Evolutionary conservation across 306 rosid genomes (phyloP), one percentile per base, ranked within the genome.

Genomic region (Gillenia trifoliata): DNA sequence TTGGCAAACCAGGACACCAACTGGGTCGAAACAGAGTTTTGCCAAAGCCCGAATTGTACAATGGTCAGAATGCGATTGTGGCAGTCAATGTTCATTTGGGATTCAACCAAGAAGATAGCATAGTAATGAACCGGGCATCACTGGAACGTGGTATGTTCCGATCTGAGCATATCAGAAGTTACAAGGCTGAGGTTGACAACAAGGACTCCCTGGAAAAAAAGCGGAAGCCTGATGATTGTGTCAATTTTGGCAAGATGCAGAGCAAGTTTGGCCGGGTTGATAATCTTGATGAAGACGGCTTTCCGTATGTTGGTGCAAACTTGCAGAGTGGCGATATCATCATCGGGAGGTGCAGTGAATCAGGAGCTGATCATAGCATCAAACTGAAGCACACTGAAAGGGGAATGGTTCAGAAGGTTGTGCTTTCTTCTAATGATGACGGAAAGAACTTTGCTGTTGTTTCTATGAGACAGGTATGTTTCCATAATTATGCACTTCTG

Each of bases 131-230:
- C 66, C 88, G 85, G 23, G 92, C 99, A 52, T 95, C 99, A 41
- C 55, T 95, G 87, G 97, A 95, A 90, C 98, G 99, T 36, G 99
- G 99, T 64, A 87, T 95, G 98, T 95, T 95, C 70, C 85, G 96
- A 69, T 85, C 99, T 60, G 99, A 95, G 77, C 99, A 95, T 63
- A 73, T 85, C 13, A 83, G 99, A 81, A 90, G 97, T 82, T 95
- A 95, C 78, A 95, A 92, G 80, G 85, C 98, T 62, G 99, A 95
- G 56, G 85, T 87, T 55, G 99, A 90, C 55, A 95, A 92, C 67
- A 86, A 85, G 75, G 95, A 92, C 10, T 90, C 91, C 7, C 19
- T 82, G 5, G 98, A 95, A 8, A 91, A 94, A 83, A 88, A 82
- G 83, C 71, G 93, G 52, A 95, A 89, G 73, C 85, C 93, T 9